Conservation (phyloP, 148 eudicot species). For the Fagopyrum tataricum region DNA sequence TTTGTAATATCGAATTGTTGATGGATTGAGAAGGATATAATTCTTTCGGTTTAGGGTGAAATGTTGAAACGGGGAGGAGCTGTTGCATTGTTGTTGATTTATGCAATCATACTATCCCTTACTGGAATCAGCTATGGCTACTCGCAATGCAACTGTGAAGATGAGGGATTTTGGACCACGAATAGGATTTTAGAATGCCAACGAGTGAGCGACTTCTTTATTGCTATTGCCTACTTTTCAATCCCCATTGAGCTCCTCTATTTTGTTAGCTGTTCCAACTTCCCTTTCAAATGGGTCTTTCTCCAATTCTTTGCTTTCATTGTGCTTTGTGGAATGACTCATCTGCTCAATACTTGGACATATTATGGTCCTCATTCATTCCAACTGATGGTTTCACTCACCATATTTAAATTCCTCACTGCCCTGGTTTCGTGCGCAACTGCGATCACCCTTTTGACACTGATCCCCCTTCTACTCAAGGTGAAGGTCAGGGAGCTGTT, state of each 20-base stretch:
- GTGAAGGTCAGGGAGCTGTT: constrained; percentile 81
- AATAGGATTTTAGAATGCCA: constrained; percentile 36
- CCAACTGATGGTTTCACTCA: constrained; percentile 79
- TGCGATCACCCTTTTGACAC: constrained; percentile 77
- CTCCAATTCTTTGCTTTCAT: constrained; percentile 80
- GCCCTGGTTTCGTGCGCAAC: constrained; percentile 93
- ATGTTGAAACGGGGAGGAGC: constrained; percentile 13
- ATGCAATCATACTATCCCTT: constrained; percentile 21
- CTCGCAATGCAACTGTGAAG: constrained; percentile 44
- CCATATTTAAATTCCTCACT: constrained; percentile 78
- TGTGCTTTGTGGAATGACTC: constrained; percentile 98
- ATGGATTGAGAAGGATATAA: constrained; percentile 6
- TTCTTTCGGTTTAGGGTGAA: not conserved
- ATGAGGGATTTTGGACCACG: constrained; percentile 45
- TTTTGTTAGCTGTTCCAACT: constrained; percentile 80
- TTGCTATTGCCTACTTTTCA: constrained; percentile 81
- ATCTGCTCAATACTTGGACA: constrained; percentile 86
- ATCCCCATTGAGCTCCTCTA: constrained; percentile 86
- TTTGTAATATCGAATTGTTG: constrained; percentile 7
- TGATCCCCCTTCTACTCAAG: constrained; percentile 80
- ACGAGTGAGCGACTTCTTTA: constrained; percentile 44
- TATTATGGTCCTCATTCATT: constrained; percentile 82
- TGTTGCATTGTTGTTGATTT: constrained; percentile 25
- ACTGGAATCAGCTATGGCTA: constrained; percentile 22
- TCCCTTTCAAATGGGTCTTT: constrained; percentile 94